Conservation (phyloP, 805 yeast species). For the Yarrowia keelungensis region DNA sequence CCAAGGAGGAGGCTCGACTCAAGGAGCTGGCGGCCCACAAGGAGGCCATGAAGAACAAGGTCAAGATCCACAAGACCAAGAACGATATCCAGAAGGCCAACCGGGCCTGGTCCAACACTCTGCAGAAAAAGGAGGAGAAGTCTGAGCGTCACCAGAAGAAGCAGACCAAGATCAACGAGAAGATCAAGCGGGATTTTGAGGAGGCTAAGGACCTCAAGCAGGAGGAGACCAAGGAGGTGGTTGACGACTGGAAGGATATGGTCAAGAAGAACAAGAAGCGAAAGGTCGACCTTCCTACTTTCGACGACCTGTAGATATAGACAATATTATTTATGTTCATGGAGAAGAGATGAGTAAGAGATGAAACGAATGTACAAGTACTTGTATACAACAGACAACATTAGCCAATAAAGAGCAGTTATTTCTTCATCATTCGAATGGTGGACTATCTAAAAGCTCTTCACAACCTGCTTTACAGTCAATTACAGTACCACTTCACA, state of each 20-base stretch:
- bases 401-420: too few species aligned
- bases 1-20: conserved; percentile 67
- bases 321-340: conserved; percentile 13
- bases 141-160: conserved; percentile 70
- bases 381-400: too few species aligned
- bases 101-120: conserved; percentile 81
- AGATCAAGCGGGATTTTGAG: conserved; percentile 53
- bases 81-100: conserved; percentile 53
- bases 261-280: conserved; percentile 70
- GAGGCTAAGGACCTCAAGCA: conserved; percentile 52
- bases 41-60: conserved; percentile 43
- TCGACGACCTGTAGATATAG: conserved; percentile 44
- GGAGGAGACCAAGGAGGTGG: conserved; percentile 52
- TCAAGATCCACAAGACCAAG: conserved; percentile 51
- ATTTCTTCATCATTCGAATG: too few species aligned
- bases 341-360: too few species aligned
- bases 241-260: conserved; percentile 87
- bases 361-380: too few species aligned
- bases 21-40: conserved; percentile 60
- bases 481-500: neutral
- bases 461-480: too few species aligned
- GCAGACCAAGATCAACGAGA: conserved; percentile 69
- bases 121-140: conserved; percentile 66
- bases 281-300: conserved; percentile 41
- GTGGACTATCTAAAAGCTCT: too few species aligned